Percentiles rank a stretch among this genome's conserved stretches.
phyloP scores from a whole-genome alignment of 192 early-diverging fungal species.

The Spizellomyces sp. region DNA sequence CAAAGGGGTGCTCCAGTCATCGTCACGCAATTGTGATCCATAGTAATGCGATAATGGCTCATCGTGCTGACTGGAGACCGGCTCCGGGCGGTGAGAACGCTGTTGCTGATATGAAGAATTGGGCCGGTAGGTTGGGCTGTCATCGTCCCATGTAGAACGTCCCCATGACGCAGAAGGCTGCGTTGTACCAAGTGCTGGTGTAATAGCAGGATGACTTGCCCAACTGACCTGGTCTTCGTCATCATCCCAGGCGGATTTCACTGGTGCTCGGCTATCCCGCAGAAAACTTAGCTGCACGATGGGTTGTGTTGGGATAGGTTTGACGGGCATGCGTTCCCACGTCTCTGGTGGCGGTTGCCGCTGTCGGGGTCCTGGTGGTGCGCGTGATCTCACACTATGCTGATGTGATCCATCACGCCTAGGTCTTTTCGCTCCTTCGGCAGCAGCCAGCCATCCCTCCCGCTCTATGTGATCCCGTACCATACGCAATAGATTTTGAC shows the following conservation, averaged over 20 bases:
- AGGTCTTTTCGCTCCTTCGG: background rate
- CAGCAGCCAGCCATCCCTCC: conserved; percentile 7
- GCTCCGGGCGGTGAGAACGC: no score
- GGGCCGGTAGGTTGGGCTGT: no score
- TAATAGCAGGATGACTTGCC: no score
- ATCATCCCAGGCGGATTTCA: conserved; percentile 25
- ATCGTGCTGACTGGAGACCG: no score
- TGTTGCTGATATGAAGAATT: no score
- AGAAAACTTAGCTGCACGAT: background rate
- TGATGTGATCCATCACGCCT: background rate
- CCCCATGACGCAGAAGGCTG: no score
- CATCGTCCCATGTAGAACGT: no score
- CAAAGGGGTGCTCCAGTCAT: no score
- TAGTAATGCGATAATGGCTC: no score
- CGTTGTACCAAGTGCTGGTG: no score
- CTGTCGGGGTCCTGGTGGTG: background rate
- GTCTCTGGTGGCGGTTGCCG: background rate
- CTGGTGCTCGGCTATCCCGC: background rate
- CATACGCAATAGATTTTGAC: background rate
- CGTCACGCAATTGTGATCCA: no score
- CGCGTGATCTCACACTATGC: background rate
- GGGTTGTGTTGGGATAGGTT: background rate
- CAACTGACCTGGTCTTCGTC: background rate
- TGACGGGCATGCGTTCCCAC: conserved; percentile 2
- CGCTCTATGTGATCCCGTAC: conserved; percentile 1